Percentiles rank a stretch among this genome's conserved stretches.
phyloP scores from a whole-genome alignment of 805 yeast genomes.

The Schwanniomyces sp. region DNA sequence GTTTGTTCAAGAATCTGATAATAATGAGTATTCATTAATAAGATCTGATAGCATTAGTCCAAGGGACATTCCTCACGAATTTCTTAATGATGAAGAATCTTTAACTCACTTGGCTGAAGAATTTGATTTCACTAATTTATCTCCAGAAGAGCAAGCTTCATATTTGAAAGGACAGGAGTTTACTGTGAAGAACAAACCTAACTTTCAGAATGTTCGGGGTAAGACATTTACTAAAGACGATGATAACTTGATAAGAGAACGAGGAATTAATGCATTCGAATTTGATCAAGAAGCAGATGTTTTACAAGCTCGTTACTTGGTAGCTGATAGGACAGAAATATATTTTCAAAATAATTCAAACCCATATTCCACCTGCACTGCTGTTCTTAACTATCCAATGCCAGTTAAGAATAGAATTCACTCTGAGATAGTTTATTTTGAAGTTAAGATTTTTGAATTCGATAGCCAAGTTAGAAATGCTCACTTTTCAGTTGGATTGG shows the following conservation, averaged over 20 bases:
- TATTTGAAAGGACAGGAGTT: constrained; percentile 38
- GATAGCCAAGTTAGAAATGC: constrained; percentile 35
- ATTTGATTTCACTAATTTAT: constrained; percentile 32
- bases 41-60: constrained; percentile 13
- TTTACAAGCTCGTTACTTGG: constrained; percentile 32
- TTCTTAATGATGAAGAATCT: constrained; percentile 40
- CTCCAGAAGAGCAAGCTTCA: constrained; percentile 42
- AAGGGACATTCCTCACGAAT: constrained; percentile 32
- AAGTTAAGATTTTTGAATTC: constrained; percentile 43
- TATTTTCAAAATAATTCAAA: constrained; percentile 34
- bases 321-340: constrained; percentile 40
- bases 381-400: constrained; percentile 38
- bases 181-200: constrained; percentile 28
- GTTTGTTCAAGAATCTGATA: neutral
- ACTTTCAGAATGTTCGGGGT: constrained; percentile 31
- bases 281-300: constrained; percentile 36
- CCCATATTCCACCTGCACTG: constrained; percentile 40
- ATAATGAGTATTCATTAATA: constrained; percentile 10
- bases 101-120: constrained; percentile 34
- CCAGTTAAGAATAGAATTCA: constrained; percentile 33
- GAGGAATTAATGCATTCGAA: constrained; percentile 40
- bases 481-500: constrained; percentile 63
- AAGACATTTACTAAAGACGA: constrained; percentile 28
- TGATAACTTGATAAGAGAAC: constrained; percentile 30
- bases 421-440: constrained; percentile 60